A percentile compares a stretch with the other conserved stretches of the same genome.
phyloP scores from a whole-genome alignment of 495 filamentous ascomycete species.

The Opeltia flavorubescens region DNA sequence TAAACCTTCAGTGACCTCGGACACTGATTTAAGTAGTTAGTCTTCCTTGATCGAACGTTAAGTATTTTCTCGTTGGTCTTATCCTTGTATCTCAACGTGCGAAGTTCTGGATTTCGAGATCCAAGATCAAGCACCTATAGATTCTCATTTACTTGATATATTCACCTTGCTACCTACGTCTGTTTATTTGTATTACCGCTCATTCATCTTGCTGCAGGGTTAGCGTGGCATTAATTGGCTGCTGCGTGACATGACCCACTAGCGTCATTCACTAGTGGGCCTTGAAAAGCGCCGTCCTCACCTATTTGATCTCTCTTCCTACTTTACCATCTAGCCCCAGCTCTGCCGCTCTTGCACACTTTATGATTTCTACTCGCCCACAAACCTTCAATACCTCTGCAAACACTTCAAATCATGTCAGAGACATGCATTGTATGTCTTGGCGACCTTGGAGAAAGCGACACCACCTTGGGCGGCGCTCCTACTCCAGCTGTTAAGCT shows the following conservation, averaged over 20 bases:
- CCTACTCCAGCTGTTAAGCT: constrained; percentile 33
- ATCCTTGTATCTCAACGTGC: no score
- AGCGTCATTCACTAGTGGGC: neutral
- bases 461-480: constrained; percentile 35
- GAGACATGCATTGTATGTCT: constrained; percentile 95
- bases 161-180: no score
- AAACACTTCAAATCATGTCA: constrained; percentile 43
- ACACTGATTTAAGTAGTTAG: no score
- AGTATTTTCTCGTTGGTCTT: no score
- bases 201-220: neutral
- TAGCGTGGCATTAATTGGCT: neutral
- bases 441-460: constrained; percentile 62
- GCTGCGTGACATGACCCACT: neutral
- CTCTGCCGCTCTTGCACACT: constrained; percentile 4
- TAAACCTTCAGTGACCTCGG: no score
- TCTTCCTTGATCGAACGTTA: no score
- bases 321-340: constrained; percentile 5
- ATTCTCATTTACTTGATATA: no score
- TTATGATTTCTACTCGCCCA: constrained; percentile 10
- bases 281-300: constrained; percentile 2
- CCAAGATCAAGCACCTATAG: no score
- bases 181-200: no score
- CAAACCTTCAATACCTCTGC: neutral
- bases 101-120: no score
- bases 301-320: neutral